These are phyloP conservation scores for Basipetospora sp. DNA, from an alignment of 2,329 filamentous ascomycete species.

Conservation along the genomic window DNA sequence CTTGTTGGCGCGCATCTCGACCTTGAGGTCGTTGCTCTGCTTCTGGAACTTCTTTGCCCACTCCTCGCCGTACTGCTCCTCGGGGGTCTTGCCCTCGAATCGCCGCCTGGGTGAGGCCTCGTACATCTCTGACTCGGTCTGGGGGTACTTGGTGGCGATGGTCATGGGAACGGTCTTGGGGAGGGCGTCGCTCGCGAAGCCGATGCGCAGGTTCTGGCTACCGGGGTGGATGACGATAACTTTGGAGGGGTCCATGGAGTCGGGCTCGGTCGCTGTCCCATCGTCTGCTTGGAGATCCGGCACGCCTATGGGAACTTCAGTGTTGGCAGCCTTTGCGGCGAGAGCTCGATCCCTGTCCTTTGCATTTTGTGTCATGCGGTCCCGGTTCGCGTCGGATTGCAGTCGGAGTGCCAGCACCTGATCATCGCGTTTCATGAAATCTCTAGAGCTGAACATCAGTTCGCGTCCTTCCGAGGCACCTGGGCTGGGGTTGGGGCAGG, in stretches of 20 bases:
- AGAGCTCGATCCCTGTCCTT: slow-evolving; percentile 78
- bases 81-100: slow-evolving; percentile 44
- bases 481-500: not conserved
- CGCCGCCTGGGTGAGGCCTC: slow-evolving; percentile 63
- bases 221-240: slow-evolving; percentile 91
- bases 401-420: slow-evolving; percentile 81
- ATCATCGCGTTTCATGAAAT: slow-evolving; percentile 96
- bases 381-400: slow-evolving; percentile 73
- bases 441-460: slow-evolving; percentile 34
- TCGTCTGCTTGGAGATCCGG: slow-evolving; percentile 46
- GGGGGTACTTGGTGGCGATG: slow-evolving; percentile 62
- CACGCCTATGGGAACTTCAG: slow-evolving; percentile 46
- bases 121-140: slow-evolving; percentile 71
- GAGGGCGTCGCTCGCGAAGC: slow-evolving; percentile 85
- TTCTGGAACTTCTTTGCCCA: slow-evolving; percentile 60
- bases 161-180: slow-evolving; percentile 91
- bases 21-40: slow-evolving; percentile 75
- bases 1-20: slow-evolving; percentile 85
- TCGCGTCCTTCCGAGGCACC: not conserved
- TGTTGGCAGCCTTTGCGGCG: slow-evolving; percentile 60
- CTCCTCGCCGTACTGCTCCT: slow-evolving; percentile 81
- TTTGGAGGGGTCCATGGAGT: slow-evolving; percentile 59
- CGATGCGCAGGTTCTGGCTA: slow-evolving; percentile 87
- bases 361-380: slow-evolving; percentile 68
- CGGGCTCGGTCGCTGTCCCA: slow-evolving; percentile 37